A percentile compares a stretch with the other conserved stretches of the same genome.
These are phyloP conservation scores for Geranium incanum DNA, from an alignment of 441 rosid species.

Conservation along the genomic window DNA sequence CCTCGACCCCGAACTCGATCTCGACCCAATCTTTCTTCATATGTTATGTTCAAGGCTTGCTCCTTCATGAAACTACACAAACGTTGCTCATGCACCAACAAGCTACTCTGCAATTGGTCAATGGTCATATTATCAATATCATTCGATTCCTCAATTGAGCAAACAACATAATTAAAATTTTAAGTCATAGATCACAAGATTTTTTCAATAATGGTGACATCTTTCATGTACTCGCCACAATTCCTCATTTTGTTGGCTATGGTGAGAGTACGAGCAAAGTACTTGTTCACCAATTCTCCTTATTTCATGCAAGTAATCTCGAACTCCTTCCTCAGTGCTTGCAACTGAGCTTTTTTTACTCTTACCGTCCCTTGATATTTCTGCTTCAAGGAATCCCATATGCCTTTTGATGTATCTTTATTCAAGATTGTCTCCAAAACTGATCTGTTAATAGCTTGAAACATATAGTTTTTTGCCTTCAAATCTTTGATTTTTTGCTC, in stretches of 20 bases:
- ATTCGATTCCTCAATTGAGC: not conserved
- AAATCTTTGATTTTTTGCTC: not conserved
- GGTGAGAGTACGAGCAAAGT: not conserved
- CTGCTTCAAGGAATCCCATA: slow-evolving; percentile 1
- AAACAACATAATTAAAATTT: not conserved
- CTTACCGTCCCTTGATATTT: not conserved
- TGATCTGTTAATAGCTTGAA: not conserved
- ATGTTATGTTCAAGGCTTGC: not conserved
- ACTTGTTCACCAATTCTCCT: not conserved
- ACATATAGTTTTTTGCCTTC: not conserved
- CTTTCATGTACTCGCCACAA: not conserved
- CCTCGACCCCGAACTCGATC: not conserved
- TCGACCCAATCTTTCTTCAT: not conserved
- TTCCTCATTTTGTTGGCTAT: not conserved
- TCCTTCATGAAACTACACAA: not conserved
- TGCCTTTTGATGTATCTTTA: not conserved
- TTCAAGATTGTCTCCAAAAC: not conserved
- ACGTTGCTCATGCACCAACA: not conserved
- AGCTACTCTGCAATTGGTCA: not conserved
- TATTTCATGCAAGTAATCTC: not conserved
- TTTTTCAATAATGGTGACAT: not conserved
- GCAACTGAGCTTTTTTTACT: not conserved
- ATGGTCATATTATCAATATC: not conserved
- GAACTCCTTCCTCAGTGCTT: not conserved
- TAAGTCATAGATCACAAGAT: not conserved